Evolutionary conservation across 129 eudicot species (phyloP).

Genomic region (Tagetes erecta): DNA sequence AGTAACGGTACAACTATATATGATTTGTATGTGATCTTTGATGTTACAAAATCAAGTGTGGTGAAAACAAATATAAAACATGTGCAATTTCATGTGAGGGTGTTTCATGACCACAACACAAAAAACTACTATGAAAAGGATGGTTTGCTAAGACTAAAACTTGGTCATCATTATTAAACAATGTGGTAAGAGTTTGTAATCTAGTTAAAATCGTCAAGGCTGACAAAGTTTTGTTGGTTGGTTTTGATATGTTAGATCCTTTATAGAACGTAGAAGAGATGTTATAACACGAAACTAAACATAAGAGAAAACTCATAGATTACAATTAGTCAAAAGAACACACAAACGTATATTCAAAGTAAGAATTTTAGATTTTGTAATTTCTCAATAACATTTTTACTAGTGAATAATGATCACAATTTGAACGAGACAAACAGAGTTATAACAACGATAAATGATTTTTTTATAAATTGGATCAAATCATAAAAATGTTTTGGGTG

Average conservation of each 20-base stretch:
- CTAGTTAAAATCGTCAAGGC: not conserved
- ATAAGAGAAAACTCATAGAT: not conserved
- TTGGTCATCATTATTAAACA: not conserved
- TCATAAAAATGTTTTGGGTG: too few relatives aligned
- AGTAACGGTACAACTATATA: not conserved
- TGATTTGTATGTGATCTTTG: not conserved
- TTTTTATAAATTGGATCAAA: too few relatives aligned
- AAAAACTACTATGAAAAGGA: constrained; percentile 13
- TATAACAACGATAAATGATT: too few relatives aligned
- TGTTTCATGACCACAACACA: constrained; percentile 1
- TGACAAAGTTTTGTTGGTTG: constrained; percentile 2
- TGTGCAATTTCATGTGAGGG: constrained; percentile 14
- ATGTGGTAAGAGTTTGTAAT: not conserved
- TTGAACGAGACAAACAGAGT: too few relatives aligned
- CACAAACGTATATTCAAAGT: too few relatives aligned
- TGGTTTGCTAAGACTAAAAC: constrained; percentile 1
- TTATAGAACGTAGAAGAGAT: not conserved
- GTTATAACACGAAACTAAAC: not conserved
- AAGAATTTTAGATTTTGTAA: too few relatives aligned
- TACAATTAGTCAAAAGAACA: not conserved
- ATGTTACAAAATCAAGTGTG: not conserved
- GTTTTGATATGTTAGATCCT: not conserved
- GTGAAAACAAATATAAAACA: not conserved
- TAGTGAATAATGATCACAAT: too few relatives aligned
- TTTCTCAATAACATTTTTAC: too few relatives aligned